Evolutionary conservation across 2,329 filamentous ascomycete genomes (phyloP), one percentile per base, ranked within the genome.

Genomic region (Botrytis byssoidea): DNA sequence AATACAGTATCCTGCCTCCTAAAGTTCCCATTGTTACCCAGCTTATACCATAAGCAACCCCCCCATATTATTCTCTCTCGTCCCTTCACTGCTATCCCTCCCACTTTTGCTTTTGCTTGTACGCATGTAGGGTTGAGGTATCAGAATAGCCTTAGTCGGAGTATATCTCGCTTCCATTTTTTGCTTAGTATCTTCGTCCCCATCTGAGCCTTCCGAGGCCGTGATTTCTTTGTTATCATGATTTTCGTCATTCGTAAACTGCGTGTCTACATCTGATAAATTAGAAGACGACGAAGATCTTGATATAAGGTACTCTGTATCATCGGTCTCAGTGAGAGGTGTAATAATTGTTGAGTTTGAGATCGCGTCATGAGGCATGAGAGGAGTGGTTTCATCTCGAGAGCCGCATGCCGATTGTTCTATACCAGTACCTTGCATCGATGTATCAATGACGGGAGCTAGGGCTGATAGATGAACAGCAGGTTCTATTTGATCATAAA

Each of bases 401-500:
- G 48, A 44, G 18, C 4, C n/a, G n/a, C 48, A 69, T 10, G 48
- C 14, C n/a, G 18, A 29, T 29, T n/a, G 57, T 57, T 32, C 37
- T 25, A 22, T 16, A 12, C 5, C n/a, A 22, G 12, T n/a, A 69
- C 25, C 35, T 29, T 32, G 48, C 55, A 37, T 32, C 22, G 66
- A 16, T 40, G 16, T 25, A 22, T 67, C 46, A 25, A 29, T n/a
- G 20, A 55, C 37, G 32, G 22, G 25, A 5, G 55, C 8, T 29
- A 16, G 29, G 22, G 48, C 25, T 42, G 48, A 37, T 32, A 25
- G 29, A 42, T 67, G 69, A 18, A 60, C 37, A 32, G 77, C 76
- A 4, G 86, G 82, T 73, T 92, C 89, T 37, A 92, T 84, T 65
- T 88, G 89, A 81, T 99, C 95, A 81, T 98, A 99, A 82, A 98